Conservation (phyloP, 1,284 basidiomycete genomes). For the Schizopora paradoxa region DNA sequence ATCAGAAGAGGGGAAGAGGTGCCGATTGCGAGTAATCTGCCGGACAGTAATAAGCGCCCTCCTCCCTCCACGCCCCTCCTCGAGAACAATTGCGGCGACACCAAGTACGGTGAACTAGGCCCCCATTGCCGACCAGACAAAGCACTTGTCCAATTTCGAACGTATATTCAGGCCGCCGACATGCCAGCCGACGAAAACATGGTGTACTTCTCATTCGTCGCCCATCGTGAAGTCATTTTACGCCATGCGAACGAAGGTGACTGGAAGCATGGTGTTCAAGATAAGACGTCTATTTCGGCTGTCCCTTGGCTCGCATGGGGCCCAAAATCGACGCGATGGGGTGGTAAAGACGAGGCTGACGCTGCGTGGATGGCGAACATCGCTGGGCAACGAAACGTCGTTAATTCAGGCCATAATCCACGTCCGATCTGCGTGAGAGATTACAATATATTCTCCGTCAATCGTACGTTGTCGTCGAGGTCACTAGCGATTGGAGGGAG, state of each 20-base stretch:
- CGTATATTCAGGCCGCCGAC: slow-evolving; percentile 12
- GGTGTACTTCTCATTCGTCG: slow-evolving; percentile 38
- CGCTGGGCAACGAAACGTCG: slow-evolving; percentile 39
- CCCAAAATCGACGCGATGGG: slow-evolving; percentile 37
- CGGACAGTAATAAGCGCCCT: too few species aligned
- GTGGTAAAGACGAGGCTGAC: slow-evolving; percentile 32
- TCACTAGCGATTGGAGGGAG: neutral
- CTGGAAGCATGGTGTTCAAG: neutral
- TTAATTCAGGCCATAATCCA: slow-evolving; percentile 20
- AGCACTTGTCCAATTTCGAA: slow-evolving; percentile 15
- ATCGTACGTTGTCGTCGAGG: slow-evolving; percentile 1
- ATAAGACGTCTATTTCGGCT: neutral
- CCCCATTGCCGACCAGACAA: slow-evolving; percentile 11
- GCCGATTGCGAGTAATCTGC: too few species aligned
- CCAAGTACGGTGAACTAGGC: too few species aligned
- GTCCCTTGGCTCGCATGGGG: slow-evolving; percentile 42
- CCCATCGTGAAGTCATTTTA: slow-evolving; percentile 25
- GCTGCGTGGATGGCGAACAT: slow-evolving; percentile 48
- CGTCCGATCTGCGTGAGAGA: slow-evolving; percentile 32
- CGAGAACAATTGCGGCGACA: too few species aligned
- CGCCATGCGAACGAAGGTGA: slow-evolving; percentile 2
- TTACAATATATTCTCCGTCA: slow-evolving; percentile 30
- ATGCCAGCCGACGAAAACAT: slow-evolving; percentile 14
- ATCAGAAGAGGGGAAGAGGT: neutral
- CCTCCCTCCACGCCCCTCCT: too few species aligned